Evolutionary conservation across 164 flowering plant species (phyloP), one percentile per base, ranked within the genome.

Genomic region (Saururus chinensis): DNA sequence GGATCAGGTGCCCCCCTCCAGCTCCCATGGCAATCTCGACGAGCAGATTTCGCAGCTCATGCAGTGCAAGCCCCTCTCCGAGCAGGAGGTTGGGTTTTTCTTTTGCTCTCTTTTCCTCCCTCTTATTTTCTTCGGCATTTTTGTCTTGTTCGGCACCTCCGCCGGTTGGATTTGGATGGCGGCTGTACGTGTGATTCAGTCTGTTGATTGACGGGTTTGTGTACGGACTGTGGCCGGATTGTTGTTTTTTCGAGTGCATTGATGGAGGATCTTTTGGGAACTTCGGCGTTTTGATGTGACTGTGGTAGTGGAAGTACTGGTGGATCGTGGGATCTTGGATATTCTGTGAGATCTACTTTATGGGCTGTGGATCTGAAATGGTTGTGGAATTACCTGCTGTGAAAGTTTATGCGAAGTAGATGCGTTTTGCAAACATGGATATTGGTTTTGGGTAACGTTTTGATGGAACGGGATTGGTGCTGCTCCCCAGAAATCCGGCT

Each of bases 61-160:
- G 98, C 98, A 91, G 87, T 91, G 98, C 87, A 88, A 85, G 70
- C 98, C 96, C 65, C 78, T 88, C 67, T 84, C 89, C 22, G 96
- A 88, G 64, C 88, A 76, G 74, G 95, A 91, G 92, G 96, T 91
- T n/a, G n/a, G n/a, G n/a, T n/a, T n/a, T n/a, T n/a, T n/a, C n/a
- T n/a, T n/a, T 59, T 42, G 17, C 56, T 21, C 51, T 41, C 4
- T 37, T 42, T 56, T 53, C 56, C 52, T 59, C 35, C 25, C n/a
- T 30, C 9, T 30, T 35, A 7, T 57, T 58, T 37, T 58, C 22
- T 58, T 8, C 14, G 49, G 13, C 49, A 30, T 30, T 30, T 30
- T 30, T 30, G 37, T 30, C n/a, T n/a, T n/a, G n/a, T n/a, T n/a
- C n/a, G n/a, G n/a, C n/a, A 30, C 37, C 37, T 30, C 4, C 6